Percentiles rank a stretch among this genome's conserved stretches.
These are phyloP conservation scores for Cyclotella cryptica DNA, from an alignment of 108 stramenopile species.

Conservation along the genomic window DNA sequence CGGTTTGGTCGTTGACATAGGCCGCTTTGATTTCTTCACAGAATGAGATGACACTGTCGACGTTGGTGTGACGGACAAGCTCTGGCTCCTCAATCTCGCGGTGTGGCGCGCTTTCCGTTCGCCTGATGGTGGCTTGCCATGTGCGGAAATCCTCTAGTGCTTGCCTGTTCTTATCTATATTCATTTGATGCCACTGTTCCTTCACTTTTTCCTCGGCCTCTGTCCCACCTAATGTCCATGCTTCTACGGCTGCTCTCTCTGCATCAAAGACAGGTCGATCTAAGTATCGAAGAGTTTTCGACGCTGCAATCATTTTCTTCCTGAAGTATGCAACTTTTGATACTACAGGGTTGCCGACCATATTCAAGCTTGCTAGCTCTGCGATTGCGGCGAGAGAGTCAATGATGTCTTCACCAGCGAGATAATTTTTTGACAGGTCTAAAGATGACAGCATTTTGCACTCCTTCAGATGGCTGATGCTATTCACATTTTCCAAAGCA, in stretches of 20 bases:
- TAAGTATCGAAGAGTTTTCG: constrained; percentile 68
- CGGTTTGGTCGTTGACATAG: not conserved
- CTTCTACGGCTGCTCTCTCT: constrained; percentile 66
- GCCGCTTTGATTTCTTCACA: not conserved
- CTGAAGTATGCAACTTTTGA: constrained; percentile 65
- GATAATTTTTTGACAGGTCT: constrained; percentile 58
- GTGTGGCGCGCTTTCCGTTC: constrained; percentile 2
- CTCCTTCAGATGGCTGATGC: constrained; percentile 51
- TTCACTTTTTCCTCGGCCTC: constrained; percentile 60
- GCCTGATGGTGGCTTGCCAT: constrained; percentile 54
- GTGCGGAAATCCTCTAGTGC: constrained; percentile 43
- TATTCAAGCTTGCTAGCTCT: constrained; percentile 43
- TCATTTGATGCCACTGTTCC: constrained; percentile 40
- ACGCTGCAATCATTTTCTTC: constrained; percentile 64
- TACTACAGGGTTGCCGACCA: constrained; percentile 64
- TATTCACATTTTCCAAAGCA: constrained; percentile 32
- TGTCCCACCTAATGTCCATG: constrained; percentile 68
- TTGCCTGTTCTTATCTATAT: constrained; percentile 38
- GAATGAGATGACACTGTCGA: not conserved
- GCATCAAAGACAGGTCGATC: constrained; percentile 82
- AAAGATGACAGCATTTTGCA: constrained; percentile 55
- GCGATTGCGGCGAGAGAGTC: constrained; percentile 38
- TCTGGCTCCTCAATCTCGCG: constrained; percentile 1
- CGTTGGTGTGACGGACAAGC: not conserved
- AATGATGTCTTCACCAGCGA: constrained; percentile 52